Percentiles rank a stretch among this genome's conserved stretches.
Evolutionary conservation across 1,139 yeast species (phyloP).

Genomic region (Geotrichum europaeum): DNA sequence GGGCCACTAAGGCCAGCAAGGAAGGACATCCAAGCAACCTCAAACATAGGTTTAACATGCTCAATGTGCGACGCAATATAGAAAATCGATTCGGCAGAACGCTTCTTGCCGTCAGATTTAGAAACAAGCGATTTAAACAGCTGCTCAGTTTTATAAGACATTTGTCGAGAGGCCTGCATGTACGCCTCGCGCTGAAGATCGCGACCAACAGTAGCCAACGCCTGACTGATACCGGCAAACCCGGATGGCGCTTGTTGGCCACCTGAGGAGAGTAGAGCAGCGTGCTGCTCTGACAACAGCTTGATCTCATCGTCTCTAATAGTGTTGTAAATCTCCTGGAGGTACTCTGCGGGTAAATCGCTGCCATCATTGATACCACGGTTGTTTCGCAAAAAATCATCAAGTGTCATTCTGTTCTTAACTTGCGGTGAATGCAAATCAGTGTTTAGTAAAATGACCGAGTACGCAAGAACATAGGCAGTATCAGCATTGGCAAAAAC

Average conservation of each 20-base stretch:
- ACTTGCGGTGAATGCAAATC: conserved; percentile 88
- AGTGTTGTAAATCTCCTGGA: conserved; percentile 65
- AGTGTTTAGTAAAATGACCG: conserved; percentile 88
- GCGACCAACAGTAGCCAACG: conserved; percentile 54
- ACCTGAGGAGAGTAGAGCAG: conserved; percentile 72
- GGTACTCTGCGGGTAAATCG: conserved; percentile 69
- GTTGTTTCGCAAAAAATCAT: conserved; percentile 79
- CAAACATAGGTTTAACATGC: conserved; percentile 90
- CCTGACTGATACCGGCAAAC: conserved; percentile 49
- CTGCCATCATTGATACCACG: conserved; percentile 88
- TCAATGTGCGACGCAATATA: conserved; percentile 73
- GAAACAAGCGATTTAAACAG: conserved; percentile 68
- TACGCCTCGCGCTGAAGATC: conserved; percentile 82
- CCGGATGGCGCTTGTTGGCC: conserved; percentile 34
- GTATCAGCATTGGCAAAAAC: conserved; percentile 89
- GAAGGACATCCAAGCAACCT: conserved; percentile 93
- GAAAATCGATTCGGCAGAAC: conserved; percentile 36
- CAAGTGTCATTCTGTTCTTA: conserved; percentile 78
- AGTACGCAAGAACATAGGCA: conserved; percentile 86
- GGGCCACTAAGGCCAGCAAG: conserved; percentile 93
- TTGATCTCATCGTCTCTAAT: conserved; percentile 81
- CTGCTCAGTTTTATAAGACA: conserved; percentile 83
- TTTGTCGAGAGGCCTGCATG: conserved; percentile 84
- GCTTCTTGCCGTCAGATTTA: conserved; percentile 26
- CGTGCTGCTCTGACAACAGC: conserved; percentile 87